Base-by-base conservation (phyloP, 371 early-diverging fungal genomes). In the Rhizomucor miehei region DNA sequence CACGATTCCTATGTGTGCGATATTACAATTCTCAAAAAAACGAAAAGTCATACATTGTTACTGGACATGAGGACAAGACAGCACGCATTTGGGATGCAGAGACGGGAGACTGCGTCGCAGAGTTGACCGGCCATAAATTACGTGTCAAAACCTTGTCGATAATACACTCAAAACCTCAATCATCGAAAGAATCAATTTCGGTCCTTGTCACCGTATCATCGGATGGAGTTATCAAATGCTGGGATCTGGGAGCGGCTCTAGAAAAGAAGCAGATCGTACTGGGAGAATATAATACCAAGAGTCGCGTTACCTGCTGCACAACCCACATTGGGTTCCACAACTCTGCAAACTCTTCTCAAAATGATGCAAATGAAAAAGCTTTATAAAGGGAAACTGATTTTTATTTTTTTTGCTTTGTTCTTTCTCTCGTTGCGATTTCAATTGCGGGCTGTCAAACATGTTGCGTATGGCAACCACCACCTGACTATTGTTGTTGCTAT, bases 1-100 rank as follows among this genome's bases (percentile, higher is more conserved):
- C 79, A 6, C 67, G 67, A 29, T 70, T 80, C 41, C 68, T 76
- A 36, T 67, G 70, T 13, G 79, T 80, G 65, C 61, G 69, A 41
- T 79, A 81, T 48, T 71, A 77, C 51, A 57, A 72, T 38, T 72
- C 69, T 12, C 56, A 64, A 25, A 49, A 45, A 39, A 58, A 74
- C 16, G 72, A 68, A 44, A 79, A 73, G 17, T 85, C 85, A 14
- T 84, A 85, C 44, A 60, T 92, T 37, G 60, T 89, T 19, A 69
- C 78, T 23, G 91, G 90, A 13, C 79, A 82, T 48, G 88, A 90
- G 61, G 89, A 91, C 70, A 89, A 87, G 61, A 73, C 71, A 21
- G 54, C 89, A 5, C 81, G 85, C 37, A 66, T 90, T n/a, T 89
- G 80, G 75, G 77, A 81, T 60, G 63, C 77, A 4, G 45, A 62